phyloP scores from a whole-genome alignment of 768 basidiomycete genomes.

The Pisolithus sp. region DNA sequence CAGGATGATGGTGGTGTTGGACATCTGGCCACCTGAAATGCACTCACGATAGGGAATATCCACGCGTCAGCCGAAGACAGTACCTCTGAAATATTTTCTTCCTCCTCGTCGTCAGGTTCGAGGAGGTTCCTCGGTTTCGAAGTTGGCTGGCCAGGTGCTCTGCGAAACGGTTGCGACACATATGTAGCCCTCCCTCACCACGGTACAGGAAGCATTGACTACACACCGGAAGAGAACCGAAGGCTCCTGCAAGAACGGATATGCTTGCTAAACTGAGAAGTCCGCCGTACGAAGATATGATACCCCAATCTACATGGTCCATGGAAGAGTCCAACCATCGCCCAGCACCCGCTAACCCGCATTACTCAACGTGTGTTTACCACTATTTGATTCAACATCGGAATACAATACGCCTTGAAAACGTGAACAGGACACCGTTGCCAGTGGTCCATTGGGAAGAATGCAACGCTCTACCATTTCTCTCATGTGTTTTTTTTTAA shows the following conservation, averaged over 20 bases:
- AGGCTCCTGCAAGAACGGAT: slow-evolving; percentile 68
- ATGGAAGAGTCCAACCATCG: slow-evolving; percentile 2
- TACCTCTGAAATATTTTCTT: slow-evolving; percentile 50
- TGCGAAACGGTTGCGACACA: neutral
- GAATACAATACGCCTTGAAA: too few relatives aligned
- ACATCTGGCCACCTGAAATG: neutral
- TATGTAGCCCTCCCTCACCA: neutral
- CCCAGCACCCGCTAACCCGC: too few relatives aligned
- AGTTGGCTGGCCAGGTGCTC: slow-evolving; percentile 2
- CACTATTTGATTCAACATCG: too few relatives aligned
- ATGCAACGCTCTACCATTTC: too few relatives aligned
- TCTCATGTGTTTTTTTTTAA: too few relatives aligned
- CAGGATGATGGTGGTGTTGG: neutral
- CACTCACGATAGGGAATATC: slow-evolving; percentile 67
- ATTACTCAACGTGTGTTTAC: too few relatives aligned
- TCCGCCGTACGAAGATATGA: slow-evolving; percentile 64
- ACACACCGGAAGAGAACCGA: slow-evolving; percentile 62
- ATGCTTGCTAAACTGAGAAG: slow-evolving; percentile 55
- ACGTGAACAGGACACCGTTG: too few relatives aligned
- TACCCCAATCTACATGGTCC: slow-evolving; percentile 42
- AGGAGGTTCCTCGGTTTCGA: slow-evolving; percentile 10
- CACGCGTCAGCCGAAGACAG: slow-evolving; percentile 66
- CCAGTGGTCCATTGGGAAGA: too few relatives aligned
- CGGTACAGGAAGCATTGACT: too few relatives aligned
- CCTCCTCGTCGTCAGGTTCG: slow-evolving; percentile 44